Conservation (phyloP, 306 rosid species). For the Cicer judaicum region DNA sequence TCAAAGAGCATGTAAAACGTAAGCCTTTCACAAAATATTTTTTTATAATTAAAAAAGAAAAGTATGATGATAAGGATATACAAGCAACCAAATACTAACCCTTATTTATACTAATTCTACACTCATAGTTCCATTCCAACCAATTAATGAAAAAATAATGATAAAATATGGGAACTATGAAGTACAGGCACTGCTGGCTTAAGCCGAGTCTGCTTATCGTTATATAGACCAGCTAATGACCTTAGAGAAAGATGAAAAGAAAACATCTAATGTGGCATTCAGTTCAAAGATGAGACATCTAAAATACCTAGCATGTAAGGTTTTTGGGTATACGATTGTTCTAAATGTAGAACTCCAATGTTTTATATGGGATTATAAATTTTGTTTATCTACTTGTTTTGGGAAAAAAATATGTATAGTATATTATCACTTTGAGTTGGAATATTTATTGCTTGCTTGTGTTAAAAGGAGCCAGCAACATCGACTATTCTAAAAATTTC, state of each 20-base stretch:
- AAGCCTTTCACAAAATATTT: not conserved
- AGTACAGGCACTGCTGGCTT: not conserved
- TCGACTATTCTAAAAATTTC: not conserved
- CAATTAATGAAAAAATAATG: not conserved
- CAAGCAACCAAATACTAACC: not conserved
- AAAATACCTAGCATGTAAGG: too few species aligned
- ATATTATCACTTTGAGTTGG: too few species aligned
- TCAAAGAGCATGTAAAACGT: conserved; percentile 16
- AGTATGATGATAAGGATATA: not conserved
- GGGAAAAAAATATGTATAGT: too few species aligned
- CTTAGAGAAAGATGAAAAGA: not conserved
- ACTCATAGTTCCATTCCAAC: not conserved
- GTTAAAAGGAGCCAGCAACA: too few species aligned
- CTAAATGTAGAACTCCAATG: too few species aligned
- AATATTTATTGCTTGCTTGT: too few species aligned
- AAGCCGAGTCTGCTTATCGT: not conserved
- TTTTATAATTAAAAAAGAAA: not conserved
- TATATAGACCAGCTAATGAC: not conserved
- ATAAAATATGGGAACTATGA: not conserved
- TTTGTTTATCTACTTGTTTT: too few species aligned
- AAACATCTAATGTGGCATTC: not conserved
- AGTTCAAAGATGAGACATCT: too few species aligned
- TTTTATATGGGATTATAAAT: too few species aligned
- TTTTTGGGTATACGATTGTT: too few species aligned
- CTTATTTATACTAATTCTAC: not conserved